Conservation (phyloP, 169 alveolate species). For the Blepharisma undulans region DNA sequence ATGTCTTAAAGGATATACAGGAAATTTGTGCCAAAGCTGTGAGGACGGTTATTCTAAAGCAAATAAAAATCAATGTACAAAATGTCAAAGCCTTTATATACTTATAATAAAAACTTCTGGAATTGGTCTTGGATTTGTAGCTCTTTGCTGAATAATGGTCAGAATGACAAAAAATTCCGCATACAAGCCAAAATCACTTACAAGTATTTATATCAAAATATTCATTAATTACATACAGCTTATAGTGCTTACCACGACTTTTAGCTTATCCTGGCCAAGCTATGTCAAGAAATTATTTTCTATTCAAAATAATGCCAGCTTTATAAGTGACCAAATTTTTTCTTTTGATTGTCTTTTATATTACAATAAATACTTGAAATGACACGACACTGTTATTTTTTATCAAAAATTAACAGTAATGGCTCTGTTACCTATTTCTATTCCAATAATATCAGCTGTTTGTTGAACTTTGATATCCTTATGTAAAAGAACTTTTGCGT, state of each 20-base stretch:
- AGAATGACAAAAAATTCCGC: neutral
- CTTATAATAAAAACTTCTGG: neutral
- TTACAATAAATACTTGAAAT: neutral
- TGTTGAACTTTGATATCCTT: neutral
- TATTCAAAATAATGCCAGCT: neutral
- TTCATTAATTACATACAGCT: slow-evolving; percentile 7
- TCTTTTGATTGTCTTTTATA: neutral
- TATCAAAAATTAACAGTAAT: neutral
- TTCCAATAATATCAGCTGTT: neutral
- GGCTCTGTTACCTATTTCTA: slow-evolving; percentile 1
- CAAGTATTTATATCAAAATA: slow-evolving; percentile 14
- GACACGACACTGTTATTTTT: neutral
- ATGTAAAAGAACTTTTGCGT: neutral
- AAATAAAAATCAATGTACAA: neutral
- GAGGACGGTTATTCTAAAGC: slow-evolving; percentile 39
- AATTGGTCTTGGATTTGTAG: neutral
- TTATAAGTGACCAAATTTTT: neutral
- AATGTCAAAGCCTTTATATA: neutral
- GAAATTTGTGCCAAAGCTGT: slow-evolving; percentile 52
- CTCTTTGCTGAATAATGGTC: neutral
- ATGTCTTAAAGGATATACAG: slow-evolving; percentile 23
- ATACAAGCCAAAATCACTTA: neutral
- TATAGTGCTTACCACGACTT: neutral
- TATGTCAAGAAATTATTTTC: neutral
- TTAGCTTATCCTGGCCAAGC: slow-evolving; percentile 17